phyloP scores from a whole-genome alignment of 2,329 filamentous ascomycete genomes.

The Pseudogymnoascus sp. region DNA sequence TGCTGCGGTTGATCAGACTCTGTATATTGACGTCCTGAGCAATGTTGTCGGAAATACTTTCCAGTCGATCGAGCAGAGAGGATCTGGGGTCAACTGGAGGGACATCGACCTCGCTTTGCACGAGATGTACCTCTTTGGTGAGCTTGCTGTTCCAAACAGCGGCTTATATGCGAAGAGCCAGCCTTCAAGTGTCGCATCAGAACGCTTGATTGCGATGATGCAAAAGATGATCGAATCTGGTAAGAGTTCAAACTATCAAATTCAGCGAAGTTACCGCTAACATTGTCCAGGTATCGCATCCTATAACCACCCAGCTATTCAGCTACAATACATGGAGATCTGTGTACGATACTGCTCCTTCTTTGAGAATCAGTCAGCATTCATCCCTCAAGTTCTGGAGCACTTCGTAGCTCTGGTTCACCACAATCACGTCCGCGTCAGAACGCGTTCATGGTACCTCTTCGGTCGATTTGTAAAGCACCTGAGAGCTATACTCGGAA shows the following conservation, averaged over 20 bases:
- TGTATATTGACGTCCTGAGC: slow-evolving; percentile 84
- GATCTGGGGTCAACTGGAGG: slow-evolving; percentile 77
- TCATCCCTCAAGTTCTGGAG: slow-evolving; percentile 80
- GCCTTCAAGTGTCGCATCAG: slow-evolving; percentile 68
- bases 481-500: slow-evolving; percentile 71
- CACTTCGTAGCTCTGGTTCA: slow-evolving; percentile 88
- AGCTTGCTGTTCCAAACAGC: slow-evolving; percentile 80
- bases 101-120: slow-evolving; percentile 89
- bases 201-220: slow-evolving; percentile 87
- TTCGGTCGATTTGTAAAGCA: slow-evolving; percentile 91
- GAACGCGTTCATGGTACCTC: slow-evolving; percentile 90
- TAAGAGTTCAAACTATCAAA: slow-evolving; percentile 35
- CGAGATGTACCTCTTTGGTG: slow-evolving; percentile 93
- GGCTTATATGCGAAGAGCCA: slow-evolving; percentile 80
- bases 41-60: slow-evolving; percentile 85
- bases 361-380: slow-evolving; percentile 74
- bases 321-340: slow-evolving; percentile 97
- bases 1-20: slow-evolving; percentile 74
- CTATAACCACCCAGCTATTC: slow-evolving; percentile 82
- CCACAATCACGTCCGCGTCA: slow-evolving; percentile 77
- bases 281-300: slow-evolving; percentile 61
- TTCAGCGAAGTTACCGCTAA: slow-evolving; percentile 20
- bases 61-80: slow-evolving; percentile 64
- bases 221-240: slow-evolving; percentile 87
- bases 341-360: slow-evolving; percentile 89